phyloP scores from a whole-genome alignment of 371 early-diverging fungal genomes.

The Coemansia sp. region DNA sequence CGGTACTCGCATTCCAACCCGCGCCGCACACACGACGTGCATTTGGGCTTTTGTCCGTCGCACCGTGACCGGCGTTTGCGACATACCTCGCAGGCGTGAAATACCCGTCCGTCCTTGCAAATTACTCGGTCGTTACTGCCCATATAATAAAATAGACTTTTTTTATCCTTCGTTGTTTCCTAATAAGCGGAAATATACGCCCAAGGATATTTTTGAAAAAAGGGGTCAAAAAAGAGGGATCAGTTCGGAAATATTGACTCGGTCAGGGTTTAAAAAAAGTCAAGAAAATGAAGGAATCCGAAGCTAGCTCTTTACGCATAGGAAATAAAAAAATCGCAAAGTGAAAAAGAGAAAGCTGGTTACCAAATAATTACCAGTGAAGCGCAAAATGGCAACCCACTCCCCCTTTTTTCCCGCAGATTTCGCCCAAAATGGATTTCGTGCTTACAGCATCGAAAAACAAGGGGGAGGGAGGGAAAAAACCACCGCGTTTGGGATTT shows the following conservation, averaged over 20 bases:
- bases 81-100: slow-evolving; percentile 44
- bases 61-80: slow-evolving; percentile 38
- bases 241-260: neutral
- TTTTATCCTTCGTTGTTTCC: no score
- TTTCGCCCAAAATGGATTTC: no score
- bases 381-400: no score
- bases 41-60: slow-evolving; percentile 35
- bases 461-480: no score
- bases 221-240: neutral
- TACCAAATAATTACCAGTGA: no score
- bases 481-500: no score
- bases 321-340: no score
- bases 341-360: no score
- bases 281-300: neutral
- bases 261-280: neutral
- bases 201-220: neutral
- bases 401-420: no score
- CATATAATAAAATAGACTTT: neutral
- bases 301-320: neutral
- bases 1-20: slow-evolving; percentile 44
- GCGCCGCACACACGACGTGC: slow-evolving; percentile 35
- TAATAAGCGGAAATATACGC: neutral
- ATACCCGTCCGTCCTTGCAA: slow-evolving; percentile 65
- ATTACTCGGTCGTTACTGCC: slow-evolving; percentile 55
- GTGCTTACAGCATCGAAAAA: no score